A percentile compares a stretch with the other conserved stretches of the same genome.
These are phyloP conservation scores for Pisolithus tinctorius DNA, from an alignment of 768 basidiomycete species.

Conservation along the genomic window DNA sequence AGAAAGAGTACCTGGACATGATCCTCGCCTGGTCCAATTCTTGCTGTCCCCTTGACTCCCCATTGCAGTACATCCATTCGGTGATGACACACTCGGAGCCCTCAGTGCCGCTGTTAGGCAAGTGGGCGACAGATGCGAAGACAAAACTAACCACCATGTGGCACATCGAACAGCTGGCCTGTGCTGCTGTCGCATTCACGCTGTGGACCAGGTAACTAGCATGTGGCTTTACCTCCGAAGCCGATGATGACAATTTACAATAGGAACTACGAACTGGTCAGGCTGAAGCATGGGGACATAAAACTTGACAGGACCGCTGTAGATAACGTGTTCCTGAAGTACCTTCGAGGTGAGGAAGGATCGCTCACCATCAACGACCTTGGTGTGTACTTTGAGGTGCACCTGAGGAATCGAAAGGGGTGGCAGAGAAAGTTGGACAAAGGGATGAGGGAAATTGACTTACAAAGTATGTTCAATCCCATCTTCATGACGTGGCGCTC, in stretches of 20 bases:
- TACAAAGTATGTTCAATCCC: conserved; percentile 6
- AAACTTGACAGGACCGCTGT: background rate
- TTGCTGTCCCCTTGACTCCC: background rate
- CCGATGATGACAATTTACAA: background rate
- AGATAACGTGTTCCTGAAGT: conserved; percentile 1
- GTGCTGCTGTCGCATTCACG: background rate
- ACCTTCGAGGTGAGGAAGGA: background rate
- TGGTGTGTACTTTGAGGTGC: background rate
- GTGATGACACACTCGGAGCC: background rate
- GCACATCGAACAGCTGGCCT: background rate
- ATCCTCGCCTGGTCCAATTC: too few species aligned
- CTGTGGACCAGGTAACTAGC: background rate
- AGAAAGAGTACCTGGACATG: too few species aligned
- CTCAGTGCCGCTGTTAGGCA: background rate
- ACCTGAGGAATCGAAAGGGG: too few species aligned
- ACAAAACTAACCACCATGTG: background rate
- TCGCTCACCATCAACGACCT: conserved; percentile 5
- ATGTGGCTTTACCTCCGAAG: background rate
- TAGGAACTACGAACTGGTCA: conserved; percentile 28
- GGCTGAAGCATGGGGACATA: conserved; percentile 18
- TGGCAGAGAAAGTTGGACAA: too few species aligned
- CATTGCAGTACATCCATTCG: background rate
- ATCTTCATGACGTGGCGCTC: conserved; percentile 12
- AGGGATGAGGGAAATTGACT: conserved; percentile 1
- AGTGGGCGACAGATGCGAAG: background rate